Base-by-base conservation (phyloP, 2,329 filamentous ascomycete genomes). In the Talaromyces sp. region DNA sequence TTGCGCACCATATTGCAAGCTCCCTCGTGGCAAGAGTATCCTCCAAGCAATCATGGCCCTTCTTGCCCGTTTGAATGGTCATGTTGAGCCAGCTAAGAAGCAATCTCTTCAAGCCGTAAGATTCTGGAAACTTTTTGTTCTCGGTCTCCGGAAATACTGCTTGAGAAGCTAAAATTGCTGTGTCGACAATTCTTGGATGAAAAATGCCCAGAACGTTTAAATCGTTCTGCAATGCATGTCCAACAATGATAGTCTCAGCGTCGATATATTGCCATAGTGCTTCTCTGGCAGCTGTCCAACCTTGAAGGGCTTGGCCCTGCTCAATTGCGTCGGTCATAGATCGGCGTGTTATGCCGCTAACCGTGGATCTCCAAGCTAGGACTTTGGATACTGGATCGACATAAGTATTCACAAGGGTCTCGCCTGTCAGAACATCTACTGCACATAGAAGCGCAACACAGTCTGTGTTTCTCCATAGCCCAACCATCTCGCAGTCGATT, bases 401-500 rank as follows among this genome's bases (percentile, higher is more conserved):
- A 33, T 80, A 76, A 13, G 69, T 71, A 67, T 84, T 70, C 31
- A 85, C 74, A 16, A 85, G 71, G 2, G 81, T 66, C n/a, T 79
- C 76, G 7, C 82, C 81, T 3, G 80, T 82, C 33, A 84, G 62
- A 59, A 80, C 80, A 70, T 84, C 82, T 41, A 82, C 72, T 8
- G 72, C 79, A 33, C 72, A 76, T 10, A 82, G 60, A 11, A 73
- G 75, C n/a, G 79, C 78, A 3, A 78, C 67, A 65, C 76, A 76
- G 45, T 67, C 27, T 11, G 45, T 52, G 3, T 74, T 72, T 10
- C 74, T 68, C 2, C 45, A 62, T 0, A 81, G 70, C 14, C 70
- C 72, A 5, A 81, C 81, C 81, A 83, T 83, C 69, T 84, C 82
- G 65, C 82, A 84, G 67, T 84, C 82, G 8, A 84, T 68, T 0